phyloP scores from a whole-genome alignment of 176 grass and related monocot genomes.

The Metroxylon sagu region DNA sequence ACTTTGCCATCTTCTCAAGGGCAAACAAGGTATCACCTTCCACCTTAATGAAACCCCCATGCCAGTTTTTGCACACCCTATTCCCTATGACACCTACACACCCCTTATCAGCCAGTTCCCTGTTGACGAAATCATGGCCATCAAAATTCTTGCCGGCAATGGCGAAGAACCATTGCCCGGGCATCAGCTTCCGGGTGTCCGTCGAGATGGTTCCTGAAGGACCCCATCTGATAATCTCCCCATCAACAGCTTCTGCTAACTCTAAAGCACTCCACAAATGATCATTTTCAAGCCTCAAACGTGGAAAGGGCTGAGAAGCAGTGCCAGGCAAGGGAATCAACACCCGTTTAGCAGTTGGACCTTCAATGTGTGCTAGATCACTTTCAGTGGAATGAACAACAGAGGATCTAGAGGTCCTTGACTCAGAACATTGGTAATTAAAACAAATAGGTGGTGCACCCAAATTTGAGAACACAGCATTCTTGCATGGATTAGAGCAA shows the following conservation, averaged over 20 bases:
- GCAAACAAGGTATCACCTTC: conserved; percentile 1
- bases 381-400: not conserved
- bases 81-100: conserved; percentile 2
- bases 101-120: not conserved
- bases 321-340: not conserved
- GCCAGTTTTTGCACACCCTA: not conserved
- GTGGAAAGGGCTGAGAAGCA: not conserved
- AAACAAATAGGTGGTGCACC: not conserved
- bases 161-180: conserved; percentile 4
- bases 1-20: conserved; percentile 2
- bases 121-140: not conserved
- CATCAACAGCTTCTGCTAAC: conserved; percentile 1
- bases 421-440: not conserved
- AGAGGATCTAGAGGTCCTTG: not conserved
- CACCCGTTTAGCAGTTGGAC: not conserved
- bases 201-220: conserved; percentile 4
- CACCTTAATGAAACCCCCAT: conserved; percentile 5
- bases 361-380: not conserved
- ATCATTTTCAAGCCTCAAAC: not conserved
- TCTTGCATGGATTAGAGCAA: not conserved
- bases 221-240: not conserved
- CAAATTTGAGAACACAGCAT: not conserved
- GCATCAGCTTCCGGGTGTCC: conserved; percentile 2
- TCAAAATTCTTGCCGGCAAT: not conserved
- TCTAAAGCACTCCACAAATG: conserved; percentile 3